Evolutionary conservation across 306 rosid genomes (phyloP).

Genomic region (Acacia crassicarpa): DNA sequence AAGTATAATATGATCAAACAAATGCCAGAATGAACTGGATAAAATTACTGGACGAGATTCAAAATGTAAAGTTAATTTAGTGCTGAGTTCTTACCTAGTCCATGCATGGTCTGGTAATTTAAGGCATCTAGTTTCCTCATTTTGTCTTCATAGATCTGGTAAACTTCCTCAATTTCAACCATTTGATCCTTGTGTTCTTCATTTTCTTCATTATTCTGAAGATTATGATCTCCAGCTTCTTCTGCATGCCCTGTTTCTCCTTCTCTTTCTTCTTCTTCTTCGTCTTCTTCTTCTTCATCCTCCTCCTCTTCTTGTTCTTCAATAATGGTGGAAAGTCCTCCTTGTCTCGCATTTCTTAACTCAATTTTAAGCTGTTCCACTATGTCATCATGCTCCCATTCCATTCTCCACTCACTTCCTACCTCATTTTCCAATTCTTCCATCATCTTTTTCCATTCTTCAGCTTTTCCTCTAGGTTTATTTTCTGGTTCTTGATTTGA

Average conservation of each 20-base stretch:
- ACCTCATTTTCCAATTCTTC: constrained; percentile 32
- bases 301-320: constrained; percentile 70
- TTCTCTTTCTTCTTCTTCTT: constrained; percentile 7
- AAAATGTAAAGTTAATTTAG: background rate
- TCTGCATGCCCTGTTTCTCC: constrained; percentile 38
- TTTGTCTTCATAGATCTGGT: constrained; percentile 63
- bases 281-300: too few species aligned
- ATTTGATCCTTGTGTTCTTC: constrained; percentile 60
- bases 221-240: constrained; percentile 43
- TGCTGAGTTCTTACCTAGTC: constrained; percentile 68
- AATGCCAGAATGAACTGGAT: background rate
- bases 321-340: constrained; percentile 75
- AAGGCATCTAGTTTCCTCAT: constrained; percentile 81
- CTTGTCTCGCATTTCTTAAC: constrained; percentile 62
- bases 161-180: constrained; percentile 60
- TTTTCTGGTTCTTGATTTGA: constrained; percentile 20
- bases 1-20: background rate
- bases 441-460: constrained; percentile 34
- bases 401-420: constrained; percentile 35
- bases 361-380: constrained; percentile 75
- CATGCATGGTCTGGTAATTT: constrained; percentile 88
- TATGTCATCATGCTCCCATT: constrained; percentile 72
- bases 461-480: constrained; percentile 19
- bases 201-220: constrained; percentile 50
- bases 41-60: background rate